Percentiles rank a stretch among this genome's conserved stretches.
These are phyloP conservation scores for Ogataea wickerhamii DNA, from an alignment of 805 yeast species.

Conservation along the genomic window DNA sequence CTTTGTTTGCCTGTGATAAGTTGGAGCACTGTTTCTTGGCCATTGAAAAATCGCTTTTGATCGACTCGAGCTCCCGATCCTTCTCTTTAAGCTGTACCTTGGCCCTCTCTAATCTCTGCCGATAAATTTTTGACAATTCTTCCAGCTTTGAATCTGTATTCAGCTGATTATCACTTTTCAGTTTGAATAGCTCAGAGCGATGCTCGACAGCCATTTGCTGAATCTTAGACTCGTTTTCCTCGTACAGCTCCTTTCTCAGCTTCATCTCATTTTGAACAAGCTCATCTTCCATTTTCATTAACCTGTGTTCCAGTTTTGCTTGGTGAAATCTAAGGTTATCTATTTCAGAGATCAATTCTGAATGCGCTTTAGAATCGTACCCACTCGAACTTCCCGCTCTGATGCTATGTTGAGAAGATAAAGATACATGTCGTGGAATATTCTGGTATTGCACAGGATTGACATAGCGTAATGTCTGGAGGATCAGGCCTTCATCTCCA, in stretches of 20 bases:
- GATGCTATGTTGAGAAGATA: slow-evolving; percentile 6
- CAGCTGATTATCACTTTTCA: slow-evolving; percentile 25
- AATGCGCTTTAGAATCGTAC: slow-evolving; percentile 15
- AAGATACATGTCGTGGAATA: slow-evolving; percentile 22
- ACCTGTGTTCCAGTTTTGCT: slow-evolving; percentile 19
- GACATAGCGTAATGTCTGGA: slow-evolving; percentile 30
- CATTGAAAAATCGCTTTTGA: slow-evolving; percentile 11
- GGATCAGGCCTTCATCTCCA: slow-evolving; percentile 34
- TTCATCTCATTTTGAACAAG: slow-evolving; percentile 28
- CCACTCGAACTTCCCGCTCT: slow-evolving; percentile 4
- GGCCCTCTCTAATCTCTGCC: slow-evolving; percentile 26
- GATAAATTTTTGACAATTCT: slow-evolving; percentile 33
- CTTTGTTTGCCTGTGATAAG: slow-evolving; percentile 6
- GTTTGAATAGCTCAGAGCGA: slow-evolving; percentile 29
- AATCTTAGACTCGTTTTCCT: slow-evolving; percentile 34
- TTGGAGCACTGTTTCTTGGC: slow-evolving; percentile 7
- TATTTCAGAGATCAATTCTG: slow-evolving; percentile 25
- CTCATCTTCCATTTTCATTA: slow-evolving; percentile 24
- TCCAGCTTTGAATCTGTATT: slow-evolving; percentile 31
- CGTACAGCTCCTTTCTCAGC: slow-evolving; percentile 27
- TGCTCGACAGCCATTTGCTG: slow-evolving; percentile 37
- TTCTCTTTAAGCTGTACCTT: slow-evolving; percentile 12
- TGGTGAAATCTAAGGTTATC: slow-evolving; percentile 26
- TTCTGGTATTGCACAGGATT: slow-evolving; percentile 29
- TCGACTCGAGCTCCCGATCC: slow-evolving; percentile 5